Evolutionary conservation across 2,329 filamentous ascomycete genomes (phyloP), one percentile per base, ranked within the genome.

Genomic region (Paramyrothecium roridum): DNA sequence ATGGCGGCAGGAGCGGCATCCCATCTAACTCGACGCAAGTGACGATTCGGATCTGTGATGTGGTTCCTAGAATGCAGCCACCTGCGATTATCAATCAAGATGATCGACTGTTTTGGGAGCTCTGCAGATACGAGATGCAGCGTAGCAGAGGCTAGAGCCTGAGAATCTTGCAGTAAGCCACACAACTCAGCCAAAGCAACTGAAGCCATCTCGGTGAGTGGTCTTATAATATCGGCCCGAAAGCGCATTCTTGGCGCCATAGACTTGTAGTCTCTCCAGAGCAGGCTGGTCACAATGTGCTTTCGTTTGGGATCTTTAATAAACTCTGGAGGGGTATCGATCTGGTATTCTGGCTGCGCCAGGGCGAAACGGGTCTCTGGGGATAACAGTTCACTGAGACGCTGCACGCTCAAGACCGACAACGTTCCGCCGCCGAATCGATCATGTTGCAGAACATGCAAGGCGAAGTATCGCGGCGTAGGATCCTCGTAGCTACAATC

Each of bases 361-460:
- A 75, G 57, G 0, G 65, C 50, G 0, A 43, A 50, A 21, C 55
- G 54, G 2, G 68, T 66, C 1, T 52, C 48, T 0, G 59, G 52
- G 0, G 70, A 68, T 0, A 75, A 61, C 2, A 65, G 54, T 10
- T 55, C 20, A 37, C 61, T 52, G 17, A 74, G 61, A 7, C 56
- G 59, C 12, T 66, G 60, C 7, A 72, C 68, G 20, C 68, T 72
- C 64, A 76, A 63, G n/a, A 70, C 63, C 1, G 74, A 76, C 1
- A 76, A 61, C 0, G 72, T 75, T 1, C 74, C 74, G 1, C 74
- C 74, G 3, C 74, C 73, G 17, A 52, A 67, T 0, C 66, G 65
- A 56, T 77, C 75, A 20, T 69, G 66, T n/a, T 68, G 72, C 0
- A 77, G 66, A 0, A 76, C 72, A n/a, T 77, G 74, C 0, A 77